Conservation (phyloP, 768 basidiomycete genomes). For the Tricholoma saponaceum region DNA sequence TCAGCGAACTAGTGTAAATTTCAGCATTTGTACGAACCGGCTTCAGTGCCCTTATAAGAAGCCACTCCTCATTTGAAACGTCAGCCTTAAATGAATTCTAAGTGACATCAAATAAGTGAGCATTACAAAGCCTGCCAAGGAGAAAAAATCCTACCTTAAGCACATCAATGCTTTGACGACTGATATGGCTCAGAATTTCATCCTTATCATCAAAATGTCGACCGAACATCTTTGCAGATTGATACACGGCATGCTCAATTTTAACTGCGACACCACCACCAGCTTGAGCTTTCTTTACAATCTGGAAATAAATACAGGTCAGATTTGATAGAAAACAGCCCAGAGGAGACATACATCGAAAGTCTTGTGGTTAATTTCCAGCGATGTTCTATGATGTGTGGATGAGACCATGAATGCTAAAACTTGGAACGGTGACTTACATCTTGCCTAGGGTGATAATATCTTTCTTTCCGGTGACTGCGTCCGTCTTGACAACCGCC, state of each 20-base stretch:
- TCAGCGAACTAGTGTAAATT: background rate
- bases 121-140: background rate
- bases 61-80: slow-evolving; percentile 89
- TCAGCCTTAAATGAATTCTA: slow-evolving; percentile 86
- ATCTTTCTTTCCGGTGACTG: slow-evolving; percentile 83
- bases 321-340: background rate
- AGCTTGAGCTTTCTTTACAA: slow-evolving; percentile 91
- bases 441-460: slow-evolving; percentile 92
- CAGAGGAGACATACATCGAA: slow-evolving; percentile 52
- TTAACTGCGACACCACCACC: slow-evolving; percentile 97
- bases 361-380: slow-evolving; percentile 96
- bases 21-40: slow-evolving; percentile 41
- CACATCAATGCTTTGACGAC: slow-evolving; percentile 91
- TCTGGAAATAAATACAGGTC: slow-evolving; percentile 34
- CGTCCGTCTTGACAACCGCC: slow-evolving; percentile 91
- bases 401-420: slow-evolving; percentile 3
- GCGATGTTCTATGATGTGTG: slow-evolving; percentile 62
- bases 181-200: slow-evolving; percentile 87
- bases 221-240: slow-evolving; percentile 93
- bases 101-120: slow-evolving; percentile 3
- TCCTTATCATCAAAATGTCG: slow-evolving; percentile 97
- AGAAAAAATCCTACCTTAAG: slow-evolving; percentile 62
- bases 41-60: slow-evolving; percentile 86
- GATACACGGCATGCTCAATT: slow-evolving; percentile 96
- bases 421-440: slow-evolving; percentile 41